Evolutionary conservation across 805 yeast genomes (phyloP), one percentile per base, ranked within the genome.

Genomic region (Isabelozyma pseudorhagii): DNA sequence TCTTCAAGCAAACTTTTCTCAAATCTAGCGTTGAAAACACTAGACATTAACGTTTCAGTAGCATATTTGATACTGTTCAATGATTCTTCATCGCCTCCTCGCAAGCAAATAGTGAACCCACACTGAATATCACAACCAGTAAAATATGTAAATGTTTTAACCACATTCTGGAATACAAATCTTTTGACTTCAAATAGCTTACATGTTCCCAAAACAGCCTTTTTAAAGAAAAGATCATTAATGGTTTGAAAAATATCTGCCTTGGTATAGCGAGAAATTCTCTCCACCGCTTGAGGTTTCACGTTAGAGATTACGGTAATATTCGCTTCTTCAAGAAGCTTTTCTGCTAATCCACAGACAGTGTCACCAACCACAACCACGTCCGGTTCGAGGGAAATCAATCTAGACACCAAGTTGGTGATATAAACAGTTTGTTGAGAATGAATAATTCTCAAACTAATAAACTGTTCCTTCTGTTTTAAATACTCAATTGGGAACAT

Each of bases 401-500:
- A 81, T 53, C 97, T 76, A 1, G 86, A 85, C 0, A 91, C 94
- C 31, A 93, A 71, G 59, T 90, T 92, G 48, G 84, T 80, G 43
- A 94, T 75, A 60, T 86, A 93, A 56, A 93, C 97, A 44, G 80
- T 74, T 61, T 93, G 97, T 62, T 94, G 98, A 0, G 93, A 87
- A 45, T 89, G 74, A 1, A 93, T 85, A 1, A 96, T 87, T 50
- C 89, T 87, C 49, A 92, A 71, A 60, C 96, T 87, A 66, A 90
- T 82, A 50, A 90, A 86, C 53, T 84, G 89, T 55, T 87, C 90
- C 47, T 86, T 89, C 40, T 82, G 83, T 52, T 85, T 83, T 50
- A 84, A 74, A 56, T 90, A 94, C 61, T 92, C 98, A 25, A 94
- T 70, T 0, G 97, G 97, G 59, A 94, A 94, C 75, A 91, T 85